Conservation (phyloP, 2,329 filamentous ascomycete species). For the Trichoderma sp. region DNA sequence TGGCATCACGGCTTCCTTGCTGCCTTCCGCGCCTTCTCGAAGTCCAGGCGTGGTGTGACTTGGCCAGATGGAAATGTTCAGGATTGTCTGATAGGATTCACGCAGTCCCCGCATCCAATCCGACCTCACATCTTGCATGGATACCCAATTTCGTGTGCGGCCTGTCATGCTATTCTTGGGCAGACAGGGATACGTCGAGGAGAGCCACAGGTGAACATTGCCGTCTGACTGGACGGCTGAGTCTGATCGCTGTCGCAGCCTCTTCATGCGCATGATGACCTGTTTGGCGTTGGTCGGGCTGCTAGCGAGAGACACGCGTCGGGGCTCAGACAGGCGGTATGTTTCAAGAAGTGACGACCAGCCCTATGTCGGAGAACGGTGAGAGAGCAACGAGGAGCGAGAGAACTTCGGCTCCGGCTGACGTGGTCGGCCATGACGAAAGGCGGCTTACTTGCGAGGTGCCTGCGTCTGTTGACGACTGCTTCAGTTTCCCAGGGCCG, state of each 20-base stretch:
- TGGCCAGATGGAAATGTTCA: neutral
- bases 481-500: neutral
- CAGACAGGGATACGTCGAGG: neutral
- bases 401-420: neutral
- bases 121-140: constrained; percentile 3
- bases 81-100: constrained; percentile 4
- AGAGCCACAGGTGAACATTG: neutral
- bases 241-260: neutral
- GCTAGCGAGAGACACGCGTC: neutral
- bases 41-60: neutral
- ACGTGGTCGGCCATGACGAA: neutral
- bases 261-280: constrained; percentile 20
- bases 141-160: neutral
- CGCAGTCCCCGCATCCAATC: neutral
- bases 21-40: neutral
- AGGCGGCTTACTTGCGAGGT: neutral
- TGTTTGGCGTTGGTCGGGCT: neutral
- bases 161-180: constrained; percentile 9
- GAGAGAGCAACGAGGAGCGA: neutral
- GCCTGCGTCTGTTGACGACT: neutral
- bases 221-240: neutral
- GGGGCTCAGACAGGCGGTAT: constrained; percentile 16
- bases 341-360: constrained; percentile 4
- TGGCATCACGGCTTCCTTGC: constrained; percentile 8
- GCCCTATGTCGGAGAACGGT: constrained; percentile 19